These are phyloP conservation scores for Davidsoniella eucalypti DNA, from an alignment of 2,329 filamentous ascomycete species.

Conservation along the genomic window DNA sequence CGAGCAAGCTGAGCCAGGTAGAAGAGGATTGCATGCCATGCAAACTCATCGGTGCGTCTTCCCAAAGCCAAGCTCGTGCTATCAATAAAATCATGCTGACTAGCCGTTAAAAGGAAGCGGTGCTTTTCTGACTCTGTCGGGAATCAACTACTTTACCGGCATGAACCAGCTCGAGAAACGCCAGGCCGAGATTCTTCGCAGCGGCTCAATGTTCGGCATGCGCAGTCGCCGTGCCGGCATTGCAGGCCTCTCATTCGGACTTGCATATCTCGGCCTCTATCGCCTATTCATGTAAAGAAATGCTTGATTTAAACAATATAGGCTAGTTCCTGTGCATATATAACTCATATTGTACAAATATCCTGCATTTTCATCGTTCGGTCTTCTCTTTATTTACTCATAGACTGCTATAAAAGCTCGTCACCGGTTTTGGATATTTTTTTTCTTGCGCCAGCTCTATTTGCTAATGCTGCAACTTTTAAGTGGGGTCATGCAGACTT, in stretches of 20 bases:
- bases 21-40: conserved; percentile 55
- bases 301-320: no score
- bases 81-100: conserved; percentile 5
- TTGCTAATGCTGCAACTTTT: no score
- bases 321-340: no score
- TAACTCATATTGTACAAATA: no score
- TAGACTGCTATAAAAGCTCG: no score
- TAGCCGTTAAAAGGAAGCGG: conserved; percentile 40
- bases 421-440: no score
- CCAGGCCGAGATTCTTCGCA: conserved; percentile 47
- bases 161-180: conserved; percentile 54
- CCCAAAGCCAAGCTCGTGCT: background rate
- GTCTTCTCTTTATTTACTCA: no score
- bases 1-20: conserved; percentile 43
- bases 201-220: conserved; percentile 57
- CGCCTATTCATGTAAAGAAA: conserved; percentile 20
- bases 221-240: conserved; percentile 52
- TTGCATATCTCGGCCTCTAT: conserved; percentile 57
- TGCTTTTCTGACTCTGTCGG: conserved; percentile 58
- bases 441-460: no score
- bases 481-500: no score
- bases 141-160: conserved; percentile 63
- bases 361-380: no score
- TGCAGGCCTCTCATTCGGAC: conserved; percentile 45
- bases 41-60: conserved; percentile 47